Base-by-base conservation (phyloP, 441 rosid species). In the Pelargonium cotyledonis region DNA sequence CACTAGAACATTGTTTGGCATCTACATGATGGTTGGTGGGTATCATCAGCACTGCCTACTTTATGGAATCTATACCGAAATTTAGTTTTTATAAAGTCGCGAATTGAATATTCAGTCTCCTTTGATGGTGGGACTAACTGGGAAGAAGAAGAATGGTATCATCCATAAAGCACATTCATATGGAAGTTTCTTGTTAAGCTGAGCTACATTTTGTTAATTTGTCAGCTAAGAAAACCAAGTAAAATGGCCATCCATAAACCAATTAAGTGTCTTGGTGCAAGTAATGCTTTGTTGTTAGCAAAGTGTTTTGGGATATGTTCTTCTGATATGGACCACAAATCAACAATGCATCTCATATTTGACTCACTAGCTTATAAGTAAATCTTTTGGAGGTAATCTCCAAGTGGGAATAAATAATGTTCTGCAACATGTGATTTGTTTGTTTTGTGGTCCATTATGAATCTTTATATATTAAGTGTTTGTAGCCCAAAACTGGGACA, bases 11-110 rank as follows among this genome's bases (percentile, higher is more conserved):
- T 29, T 29, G 35, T 29, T 29, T 29, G 35, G 35, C 35, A 29
- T 69, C 6, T 44, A 26, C 63, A 63, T 8, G 53, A 68, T 29
- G 51, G 51, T 46, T 16, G 16, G 35, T 29, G 8, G 40, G 69
- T 29, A 5, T 31, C 43, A 47, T 63, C 68, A 16, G 7, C 16
- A 49, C 21, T 16, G 72, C 46, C 53, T 40, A 41, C 49, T 65
- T 65, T 66, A 29, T 76, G 76, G 61, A 66, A 62, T 69, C 70
- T 41, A 60, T 65, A 29, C 35, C 35, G 35, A 29, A 29, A 29
- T 29, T 29, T 29, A 29, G 35, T 29, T 29, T 58, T 11, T 4
- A 10, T 2, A 55, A 58, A 65, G 70, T 44, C 35, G 35, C 8
- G 26, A 18, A 9, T 46, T 46, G 51, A 46, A 18, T 41, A n/a